Evolutionary conservation across 257 asterid species (phyloP), one percentile per base, ranked within the genome.

Genomic region (Sherardia arvensis): DNA sequence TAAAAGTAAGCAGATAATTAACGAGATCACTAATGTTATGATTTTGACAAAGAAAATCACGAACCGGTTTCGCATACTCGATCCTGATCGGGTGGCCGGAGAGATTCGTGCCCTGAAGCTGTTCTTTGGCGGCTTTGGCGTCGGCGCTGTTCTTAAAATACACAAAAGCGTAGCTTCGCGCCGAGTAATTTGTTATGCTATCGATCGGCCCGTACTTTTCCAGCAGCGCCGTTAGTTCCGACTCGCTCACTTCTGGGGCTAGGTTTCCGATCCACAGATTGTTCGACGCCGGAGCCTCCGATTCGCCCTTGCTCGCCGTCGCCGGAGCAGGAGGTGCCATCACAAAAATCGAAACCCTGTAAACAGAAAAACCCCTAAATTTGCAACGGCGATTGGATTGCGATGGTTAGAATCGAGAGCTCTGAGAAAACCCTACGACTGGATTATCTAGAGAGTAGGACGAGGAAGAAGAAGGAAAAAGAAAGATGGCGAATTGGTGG

Each of bases 11-110:
- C 6, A 23, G 14, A 10, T 1, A 34, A 68, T 25, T 30, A 20
- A 60, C 62, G 53, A 51, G 27, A 66, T 65, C 27, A 67, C 22
- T 56, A 47, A 18, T 29, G 54, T 76, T 61, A 67, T 51, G 54
- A 69, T n/a, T 28, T 7, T 71, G 33, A 68, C 67, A 57, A 29
- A 62, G 66, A 75, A 66, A n/a, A n/a, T n/a, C 69, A 91, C 98
- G 74, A 79, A 92, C 99, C 99, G 91, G 90, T 85, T 87, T 92
- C 36, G 96, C 95, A 75, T 87, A 92, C 77, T 92, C 95, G 53
- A 89, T 87, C 77, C 80, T 89, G 61, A 89, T 66, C 1, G 86
- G 68, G 66, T 66, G 82, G 29, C 90, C 93, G 29, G 76, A 93
- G 69, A 89, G 78, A 53, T 70, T 23, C 72, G 80, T 70, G 27